Percentiles rank a stretch among this genome's conserved stretches.
Conservation (phyloP, 768 basidiomycete genomes). For the Psilocybe cyanescens region DNA sequence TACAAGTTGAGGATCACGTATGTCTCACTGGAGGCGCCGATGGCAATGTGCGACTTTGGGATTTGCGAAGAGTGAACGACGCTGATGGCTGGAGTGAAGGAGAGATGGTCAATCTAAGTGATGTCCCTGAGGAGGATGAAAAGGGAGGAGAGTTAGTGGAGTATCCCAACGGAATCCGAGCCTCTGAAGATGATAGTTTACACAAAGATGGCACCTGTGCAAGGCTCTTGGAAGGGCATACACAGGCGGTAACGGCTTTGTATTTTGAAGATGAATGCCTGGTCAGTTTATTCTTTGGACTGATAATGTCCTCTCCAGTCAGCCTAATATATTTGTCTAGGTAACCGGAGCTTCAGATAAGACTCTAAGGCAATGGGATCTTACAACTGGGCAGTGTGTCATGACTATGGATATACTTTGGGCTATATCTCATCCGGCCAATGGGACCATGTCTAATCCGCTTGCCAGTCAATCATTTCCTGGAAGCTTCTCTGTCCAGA, state of each 20-base stretch:
- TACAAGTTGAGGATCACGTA: conserved; percentile 91
- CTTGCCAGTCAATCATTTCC: conserved; percentile 52
- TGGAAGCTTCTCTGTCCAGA: conserved; percentile 77
- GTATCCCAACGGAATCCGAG: conserved; percentile 43
- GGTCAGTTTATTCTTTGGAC: conserved; percentile 48
- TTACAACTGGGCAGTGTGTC: conserved; percentile 95
- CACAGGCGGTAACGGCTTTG: conserved; percentile 88
- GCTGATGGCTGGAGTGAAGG: conserved; percentile 64
- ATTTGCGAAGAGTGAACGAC: conserved; percentile 81
- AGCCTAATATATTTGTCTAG: conserved; percentile 42
- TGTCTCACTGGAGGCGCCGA: conserved; percentile 93
- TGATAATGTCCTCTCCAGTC: conserved; percentile 4
- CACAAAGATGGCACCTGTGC: conserved; percentile 65
- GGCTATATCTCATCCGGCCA: conserved; percentile 92
- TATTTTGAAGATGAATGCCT: conserved; percentile 96
- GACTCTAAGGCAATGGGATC: conserved; percentile 98
- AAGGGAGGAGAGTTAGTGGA: conserved; percentile 48
- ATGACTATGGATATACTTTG: conserved; percentile 99
- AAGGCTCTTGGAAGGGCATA: conserved; percentile 86
- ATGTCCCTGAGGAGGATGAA: conserved; percentile 69
- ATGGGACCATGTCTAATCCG: conserved; percentile 40
- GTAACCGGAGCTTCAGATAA: conserved; percentile 98
- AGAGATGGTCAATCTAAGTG: conserved; percentile 60
- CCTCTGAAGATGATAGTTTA: conserved; percentile 35
- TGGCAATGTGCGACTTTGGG: conserved; percentile 87